Evolutionary conservation across 257 asterid genomes (phyloP), one percentile per base, ranked within the genome.

Genomic region (Orobanche coerulescens): DNA sequence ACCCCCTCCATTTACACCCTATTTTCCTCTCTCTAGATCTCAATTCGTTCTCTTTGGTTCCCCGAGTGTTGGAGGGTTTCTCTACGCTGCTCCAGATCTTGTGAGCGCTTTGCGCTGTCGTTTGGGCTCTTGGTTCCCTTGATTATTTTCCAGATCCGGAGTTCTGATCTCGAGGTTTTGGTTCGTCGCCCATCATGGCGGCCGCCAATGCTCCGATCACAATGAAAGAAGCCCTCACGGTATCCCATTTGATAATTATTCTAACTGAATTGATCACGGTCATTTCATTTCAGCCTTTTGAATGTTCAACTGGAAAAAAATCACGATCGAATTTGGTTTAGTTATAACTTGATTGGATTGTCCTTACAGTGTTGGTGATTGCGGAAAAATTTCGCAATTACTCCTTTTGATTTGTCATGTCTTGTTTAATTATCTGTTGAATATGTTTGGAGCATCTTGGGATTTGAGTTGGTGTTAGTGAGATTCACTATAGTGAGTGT

Each of bases 161-260:
- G 67, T 72, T 74, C 75, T 71, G 84, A 65, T 67, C 75, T 59
- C 49, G 76, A 65, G 71, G 75, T 43, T 70, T 71, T 25, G 84
- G 76, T 74, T 43, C 46, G 70, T 78, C 79, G 73, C 77, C 75
- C 76, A 66, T 64, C 93, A 92, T 92, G 98, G 98, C 98, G 82
- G 95, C 98, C 69, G 95, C 96, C 44, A 92, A 81, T 72, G 98
- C 98, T 71, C 98, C 98, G 87, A 92, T 92, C 90, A 86, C 93
- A 68, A 92, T 92, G 98, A 88, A 88, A 63, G 98, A 92, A 72
- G 61, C 92, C 62, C 95, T 92, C 30, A 88, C 98, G 96, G 98
- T 92, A 76, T 19, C 11, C 25, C 57, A 36, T 64, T 64, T 47
- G 49, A 58, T 73, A 33, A 8, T 40, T 68, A 6, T 8, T 59